phyloP scores from a whole-genome alignment of 192 early-diverging fungal species.

The Linnemannia exigua region DNA sequence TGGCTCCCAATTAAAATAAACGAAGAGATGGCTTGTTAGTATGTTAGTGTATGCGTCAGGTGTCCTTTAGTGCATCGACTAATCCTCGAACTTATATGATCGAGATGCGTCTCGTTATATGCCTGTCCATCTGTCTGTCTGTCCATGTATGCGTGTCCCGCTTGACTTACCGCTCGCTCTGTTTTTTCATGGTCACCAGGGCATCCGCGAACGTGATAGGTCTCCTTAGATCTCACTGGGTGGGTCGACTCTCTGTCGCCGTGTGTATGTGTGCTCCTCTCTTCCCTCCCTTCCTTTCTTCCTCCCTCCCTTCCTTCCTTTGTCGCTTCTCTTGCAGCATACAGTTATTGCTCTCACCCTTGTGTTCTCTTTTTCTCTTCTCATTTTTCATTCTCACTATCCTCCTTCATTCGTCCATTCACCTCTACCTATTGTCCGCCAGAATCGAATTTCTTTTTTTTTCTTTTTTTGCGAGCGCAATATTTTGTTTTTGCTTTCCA shows the following conservation, averaged over 20 bases:
- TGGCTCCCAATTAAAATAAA: background rate
- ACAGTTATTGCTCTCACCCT: background rate
- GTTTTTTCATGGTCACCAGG: slow-evolving; percentile 8
- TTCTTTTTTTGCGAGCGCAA: background rate
- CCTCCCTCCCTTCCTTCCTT: background rate
- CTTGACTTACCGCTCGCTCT: background rate
- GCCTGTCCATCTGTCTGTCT: background rate
- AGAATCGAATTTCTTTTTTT: background rate
- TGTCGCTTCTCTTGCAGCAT: background rate
- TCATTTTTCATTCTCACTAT: background rate
- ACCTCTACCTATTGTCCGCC: background rate
- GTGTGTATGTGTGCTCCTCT: too few species aligned
- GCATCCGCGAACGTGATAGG: slow-evolving; percentile 9
- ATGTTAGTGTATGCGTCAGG: background rate
- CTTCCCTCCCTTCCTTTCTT: background rate
- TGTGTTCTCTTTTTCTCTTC: background rate
- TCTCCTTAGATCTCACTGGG: background rate
- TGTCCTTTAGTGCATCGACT: background rate
- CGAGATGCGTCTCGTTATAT: background rate
- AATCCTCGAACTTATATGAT: background rate
- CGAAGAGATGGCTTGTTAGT: background rate
- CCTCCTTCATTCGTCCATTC: background rate
- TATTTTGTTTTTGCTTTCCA: background rate
- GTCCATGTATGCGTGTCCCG: background rate
- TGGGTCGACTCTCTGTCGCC: background rate